phyloP scores from a whole-genome alignment of 768 basidiomycete genomes.

The Sistotremastrum suecicum region DNA sequence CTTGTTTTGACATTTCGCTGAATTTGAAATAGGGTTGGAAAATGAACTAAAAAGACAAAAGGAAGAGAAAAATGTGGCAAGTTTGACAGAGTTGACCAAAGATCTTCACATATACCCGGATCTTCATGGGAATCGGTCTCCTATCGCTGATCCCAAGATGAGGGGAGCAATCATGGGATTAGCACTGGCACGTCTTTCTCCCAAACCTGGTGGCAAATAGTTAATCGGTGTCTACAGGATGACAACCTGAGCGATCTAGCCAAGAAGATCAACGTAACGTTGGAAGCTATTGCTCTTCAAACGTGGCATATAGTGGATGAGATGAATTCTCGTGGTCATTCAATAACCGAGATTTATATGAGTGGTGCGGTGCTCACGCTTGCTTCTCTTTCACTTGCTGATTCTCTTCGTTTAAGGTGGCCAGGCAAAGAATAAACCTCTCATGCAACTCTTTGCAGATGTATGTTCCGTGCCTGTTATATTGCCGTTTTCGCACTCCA shows the following conservation, averaged over 20 bases:
- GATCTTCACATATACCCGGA: constrained; percentile 89
- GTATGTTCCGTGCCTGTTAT: constrained; percentile 73
- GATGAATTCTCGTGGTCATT: constrained; percentile 79
- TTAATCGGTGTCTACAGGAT: constrained; percentile 29
- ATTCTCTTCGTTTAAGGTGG: constrained; percentile 35
- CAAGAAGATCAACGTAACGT: constrained; percentile 76
- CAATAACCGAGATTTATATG: constrained; percentile 77
- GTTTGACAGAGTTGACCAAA: constrained; percentile 28
- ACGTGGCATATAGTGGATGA: constrained; percentile 87
- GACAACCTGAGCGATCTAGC: constrained; percentile 68
- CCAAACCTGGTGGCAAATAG: background rate
- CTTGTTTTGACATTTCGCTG: background rate
- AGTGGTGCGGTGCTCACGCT: constrained; percentile 23
- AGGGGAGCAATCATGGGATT: constrained; percentile 83
- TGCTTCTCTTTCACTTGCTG: background rate
- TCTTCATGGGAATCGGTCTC: constrained; percentile 90
- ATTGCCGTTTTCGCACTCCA: constrained; percentile 59
- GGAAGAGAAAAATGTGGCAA: constrained; percentile 33
- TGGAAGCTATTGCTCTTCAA: constrained; percentile 89
- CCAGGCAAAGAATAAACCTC: constrained; percentile 75
- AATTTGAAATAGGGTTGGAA: background rate
- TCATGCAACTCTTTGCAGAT: constrained; percentile 87
- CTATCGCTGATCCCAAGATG: constrained; percentile 93
- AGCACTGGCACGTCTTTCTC: constrained; percentile 37
- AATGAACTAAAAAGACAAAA: constrained; percentile 54